Conservation (phyloP, 2,329 filamentous ascomycete species). For the Metarhizium humberi region DNA sequence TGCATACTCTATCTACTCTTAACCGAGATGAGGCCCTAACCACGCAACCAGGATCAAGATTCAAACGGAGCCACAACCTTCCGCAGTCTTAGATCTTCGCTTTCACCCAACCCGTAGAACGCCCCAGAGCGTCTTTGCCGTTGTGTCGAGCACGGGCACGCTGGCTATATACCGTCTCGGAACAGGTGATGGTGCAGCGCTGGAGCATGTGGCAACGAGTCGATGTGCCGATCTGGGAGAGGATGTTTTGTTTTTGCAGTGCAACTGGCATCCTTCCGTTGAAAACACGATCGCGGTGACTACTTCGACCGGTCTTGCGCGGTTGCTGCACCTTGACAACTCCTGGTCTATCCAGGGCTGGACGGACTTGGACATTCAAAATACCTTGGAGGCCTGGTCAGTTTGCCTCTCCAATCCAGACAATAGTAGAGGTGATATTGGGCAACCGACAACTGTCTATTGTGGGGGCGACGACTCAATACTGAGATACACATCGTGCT, state of each 20-base stretch:
- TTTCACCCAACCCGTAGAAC: slow-evolving; percentile 48
- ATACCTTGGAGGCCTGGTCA: slow-evolving; percentile 65
- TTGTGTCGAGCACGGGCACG: slow-evolving; percentile 68
- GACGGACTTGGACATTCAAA: slow-evolving; percentile 32
- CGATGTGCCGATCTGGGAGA: slow-evolving; percentile 41
- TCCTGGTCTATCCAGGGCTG: slow-evolving; percentile 28
- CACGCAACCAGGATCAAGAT: slow-evolving; percentile 18
- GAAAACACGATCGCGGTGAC: slow-evolving; percentile 55
- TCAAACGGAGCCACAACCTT: slow-evolving; percentile 54
- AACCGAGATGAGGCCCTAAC: not conserved
- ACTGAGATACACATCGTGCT: slow-evolving; percentile 38
- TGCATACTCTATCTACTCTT: not conserved
- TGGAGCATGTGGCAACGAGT: slow-evolving; percentile 34
- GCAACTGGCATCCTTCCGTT: slow-evolving; percentile 59
- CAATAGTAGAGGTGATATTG: slow-evolving; percentile 11
- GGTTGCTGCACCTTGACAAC: slow-evolving; percentile 39
- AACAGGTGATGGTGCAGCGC: slow-evolving; percentile 21
- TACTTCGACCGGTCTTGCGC: slow-evolving; percentile 58
- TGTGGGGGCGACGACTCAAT: slow-evolving; percentile 70
- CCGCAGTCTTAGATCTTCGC: slow-evolving; percentile 76
- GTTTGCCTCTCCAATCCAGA: slow-evolving; percentile 44
- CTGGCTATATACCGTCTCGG: slow-evolving; percentile 54
- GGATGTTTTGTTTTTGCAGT: slow-evolving; percentile 58
- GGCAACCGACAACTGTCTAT: slow-evolving; percentile 35
- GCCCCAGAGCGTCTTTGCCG: slow-evolving; percentile 49